These are phyloP conservation scores for Atkinsonella hypoxylon DNA, from an alignment of 2,329 filamentous ascomycete genomes.

Conservation along the genomic window DNA sequence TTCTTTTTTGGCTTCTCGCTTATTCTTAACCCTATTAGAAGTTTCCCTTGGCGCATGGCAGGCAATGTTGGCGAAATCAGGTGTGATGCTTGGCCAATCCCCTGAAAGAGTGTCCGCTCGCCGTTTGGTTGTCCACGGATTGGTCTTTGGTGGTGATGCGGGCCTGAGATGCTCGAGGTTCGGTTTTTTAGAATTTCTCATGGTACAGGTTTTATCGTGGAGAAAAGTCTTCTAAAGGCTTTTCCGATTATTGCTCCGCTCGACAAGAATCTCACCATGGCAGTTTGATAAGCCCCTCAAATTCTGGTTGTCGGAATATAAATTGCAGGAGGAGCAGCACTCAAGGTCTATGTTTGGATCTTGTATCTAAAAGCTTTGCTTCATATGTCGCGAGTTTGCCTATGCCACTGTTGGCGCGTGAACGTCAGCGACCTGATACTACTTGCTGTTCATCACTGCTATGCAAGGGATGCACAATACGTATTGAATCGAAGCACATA, in stretches of 20 bases:
- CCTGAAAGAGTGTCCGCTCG: neutral
- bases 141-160: constrained; percentile 21
- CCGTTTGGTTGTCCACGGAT: constrained; percentile 17
- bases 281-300: too few species aligned
- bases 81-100: constrained; percentile 3
- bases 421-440: too few species aligned
- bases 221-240: constrained; percentile 11
- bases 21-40: neutral
- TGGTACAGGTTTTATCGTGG: constrained; percentile 13
- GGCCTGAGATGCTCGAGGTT: constrained; percentile 13
- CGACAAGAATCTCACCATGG: neutral
- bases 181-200: neutral
- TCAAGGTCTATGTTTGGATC: too few species aligned
- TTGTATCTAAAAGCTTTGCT: too few species aligned
- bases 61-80: constrained; percentile 1
- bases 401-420: too few species aligned
- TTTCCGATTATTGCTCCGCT: neutral
- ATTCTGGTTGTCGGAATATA: too few species aligned
- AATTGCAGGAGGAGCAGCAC: too few species aligned
- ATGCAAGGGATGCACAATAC: too few species aligned
- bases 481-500: too few species aligned
- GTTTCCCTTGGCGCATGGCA: neutral
- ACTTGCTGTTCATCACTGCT: too few species aligned
- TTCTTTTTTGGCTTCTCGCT: neutral
- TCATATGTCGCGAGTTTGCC: too few species aligned